Base-by-base conservation (phyloP, 148 eudicot species). In the Camellia lanceoleosa region DNA sequence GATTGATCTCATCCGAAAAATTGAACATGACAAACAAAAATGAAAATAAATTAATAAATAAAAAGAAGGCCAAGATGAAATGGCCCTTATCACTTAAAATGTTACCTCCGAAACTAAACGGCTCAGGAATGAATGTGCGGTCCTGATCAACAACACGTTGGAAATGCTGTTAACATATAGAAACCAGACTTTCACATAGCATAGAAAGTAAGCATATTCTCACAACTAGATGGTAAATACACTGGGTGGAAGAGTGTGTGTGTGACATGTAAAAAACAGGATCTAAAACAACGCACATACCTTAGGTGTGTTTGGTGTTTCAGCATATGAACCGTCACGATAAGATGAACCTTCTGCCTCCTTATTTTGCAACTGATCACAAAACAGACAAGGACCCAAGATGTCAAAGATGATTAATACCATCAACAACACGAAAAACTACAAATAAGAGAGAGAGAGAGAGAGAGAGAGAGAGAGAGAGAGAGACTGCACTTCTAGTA, bases 261-360 rank as follows among this genome's bases (percentile, higher is more conserved):
- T 30, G 38, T 30, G 38, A 30, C n/a, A 19, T 49, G 51, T n/a
- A 18, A 5, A 47, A 49, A 19, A 72, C 59, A 11, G 60, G 43
- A 52, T 71, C 30, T 20, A 49, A 71, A 20, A 20, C 42, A 49
- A 71, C 20, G 19, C 60, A 38, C 82, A 55, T 52, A 89, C 97
- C 91, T 92, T 91, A 56, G 94, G 93, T 80, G 94, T 89, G 54
- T 87, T 89, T 49, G 92, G 91, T 63, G 90, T 89, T 74, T 93
- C 97, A 78, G 90, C 72, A 83, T 88, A 93, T 76, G 98, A 83
- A 81, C 97, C 89, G 56, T 93, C 99, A 79, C 91, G 96, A 60
- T 86, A 82, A 80, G 98, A 93, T 83, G 97, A 86, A 46, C 97
- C 92, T 82, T 92, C 97, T 60, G 97, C 86, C 83, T 93, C 93